These are phyloP conservation scores for Phytophthora pluvialis DNA, from an alignment of 352 stramenopile species.

Conservation along the genomic window DNA sequence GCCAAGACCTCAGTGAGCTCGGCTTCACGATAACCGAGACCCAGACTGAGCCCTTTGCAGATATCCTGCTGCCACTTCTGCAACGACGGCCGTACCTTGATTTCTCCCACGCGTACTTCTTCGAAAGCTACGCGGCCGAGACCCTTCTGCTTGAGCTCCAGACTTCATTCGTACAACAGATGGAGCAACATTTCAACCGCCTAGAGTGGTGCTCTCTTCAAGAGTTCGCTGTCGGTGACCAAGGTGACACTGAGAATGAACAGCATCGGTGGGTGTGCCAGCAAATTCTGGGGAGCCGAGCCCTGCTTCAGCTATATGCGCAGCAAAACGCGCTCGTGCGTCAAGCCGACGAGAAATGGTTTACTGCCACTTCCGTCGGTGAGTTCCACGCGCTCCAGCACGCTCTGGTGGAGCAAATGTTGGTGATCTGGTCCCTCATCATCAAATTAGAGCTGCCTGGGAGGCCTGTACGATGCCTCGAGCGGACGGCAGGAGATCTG, in stretches of 20 bases:
- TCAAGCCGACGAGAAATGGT: conserved; percentile 49
- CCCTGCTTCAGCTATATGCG: conserved; percentile 21
- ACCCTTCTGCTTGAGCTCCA: conserved; percentile 60
- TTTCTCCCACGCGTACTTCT: conserved; percentile 63
- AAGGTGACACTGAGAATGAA: conserved; percentile 2
- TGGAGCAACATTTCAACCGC: conserved; percentile 37
- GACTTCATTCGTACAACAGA: conserved; percentile 37
- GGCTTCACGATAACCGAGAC: background rate
- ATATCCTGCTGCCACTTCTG: conserved; percentile 31
- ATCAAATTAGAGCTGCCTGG: conserved; percentile 42
- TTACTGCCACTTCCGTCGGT: conserved; percentile 31
- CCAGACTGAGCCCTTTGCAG: conserved; percentile 10
- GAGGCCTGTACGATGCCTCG: conserved; percentile 34
- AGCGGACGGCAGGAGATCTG: conserved; percentile 34
- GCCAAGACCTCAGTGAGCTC: conserved; percentile 16
- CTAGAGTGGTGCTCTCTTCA: conserved; percentile 18
- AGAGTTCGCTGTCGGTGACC: conserved; percentile 13
- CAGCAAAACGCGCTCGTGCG: conserved; percentile 26
- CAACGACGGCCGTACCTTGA: conserved; percentile 50
- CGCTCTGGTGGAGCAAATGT: conserved; percentile 48
- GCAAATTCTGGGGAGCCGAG: conserved; percentile 28
- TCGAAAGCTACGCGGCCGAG: conserved; percentile 60
- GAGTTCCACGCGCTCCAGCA: conserved; percentile 48
- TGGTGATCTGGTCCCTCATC: conserved; percentile 58
- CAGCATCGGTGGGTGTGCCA: conserved; percentile 27